Evolutionary conservation across 2,329 filamentous ascomycete species (phyloP), one percentile per base, ranked within the genome.

Genomic region (Raffaelea arxii): DNA sequence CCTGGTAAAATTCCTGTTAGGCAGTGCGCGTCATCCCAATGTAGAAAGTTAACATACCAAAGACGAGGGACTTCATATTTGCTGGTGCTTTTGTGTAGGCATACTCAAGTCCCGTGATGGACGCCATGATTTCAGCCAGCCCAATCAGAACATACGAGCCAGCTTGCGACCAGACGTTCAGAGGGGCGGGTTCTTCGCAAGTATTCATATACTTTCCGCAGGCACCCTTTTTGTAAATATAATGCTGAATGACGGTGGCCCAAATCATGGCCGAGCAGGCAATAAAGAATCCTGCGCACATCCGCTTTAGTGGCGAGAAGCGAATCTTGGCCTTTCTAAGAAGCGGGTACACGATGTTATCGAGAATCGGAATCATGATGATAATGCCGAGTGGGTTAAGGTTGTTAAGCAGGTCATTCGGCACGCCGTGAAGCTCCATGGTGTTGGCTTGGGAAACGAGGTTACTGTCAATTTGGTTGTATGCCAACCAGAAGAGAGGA

Each of bases 341-440:
- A 18, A 70, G 56, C 0, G 84, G 85, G 60, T 88, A 89, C 50
- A 88, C 57, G 43, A 83, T 36, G 14, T 67, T 69, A 58, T 89
- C 84, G 57, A 78, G 75, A 47, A 89, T 67, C 0, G 82, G 82
- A 43, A 88, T 86, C 56, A 88, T 72, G 56, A 90, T 82, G 54
- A 90, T 76, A 47, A 89, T 74, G 7, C 82, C 71, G 51, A 89
- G 76, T 1, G 84, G 82, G 59, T 88, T 79, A 25, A 89, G 71
- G 63, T 87, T 88, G 51, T 77, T 75, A 55, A 89, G 71, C 48
- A 89, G 69, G 58, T 89, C 84, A 65, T 89, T 89, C 50, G 84
- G 84, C 2, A 88, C 72, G n/a, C 83, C 82, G 52, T 81, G 73
- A 2, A 82, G 74, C 24, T 73, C 56, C 82, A 86, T 82, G 10